Conservation (phyloP, 805 yeast species). For the Yarrowia sp. region DNA sequence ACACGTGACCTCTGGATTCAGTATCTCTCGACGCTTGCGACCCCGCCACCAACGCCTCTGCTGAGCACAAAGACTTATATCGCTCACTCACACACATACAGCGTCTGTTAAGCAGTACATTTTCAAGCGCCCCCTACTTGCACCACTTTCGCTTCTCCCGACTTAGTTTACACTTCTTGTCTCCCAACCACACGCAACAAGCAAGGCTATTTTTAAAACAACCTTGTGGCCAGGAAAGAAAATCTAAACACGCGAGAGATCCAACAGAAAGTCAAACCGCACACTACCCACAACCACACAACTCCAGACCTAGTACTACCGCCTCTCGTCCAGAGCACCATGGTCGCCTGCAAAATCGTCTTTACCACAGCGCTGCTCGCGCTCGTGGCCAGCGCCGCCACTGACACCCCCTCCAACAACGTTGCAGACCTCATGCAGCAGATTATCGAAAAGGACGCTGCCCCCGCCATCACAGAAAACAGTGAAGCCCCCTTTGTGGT, state of each 20-base stretch:
- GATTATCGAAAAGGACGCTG: background rate
- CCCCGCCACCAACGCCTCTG: too few relatives aligned
- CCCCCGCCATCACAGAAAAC: background rate
- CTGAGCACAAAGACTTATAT: background rate
- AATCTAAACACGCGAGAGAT: slow-evolving; percentile 17
- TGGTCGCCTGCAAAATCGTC: slow-evolving; percentile 5
- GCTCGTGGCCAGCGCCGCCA: background rate
- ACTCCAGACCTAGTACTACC: too few relatives aligned
- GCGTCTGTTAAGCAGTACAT: background rate
- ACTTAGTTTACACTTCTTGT: background rate
- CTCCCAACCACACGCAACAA: background rate
- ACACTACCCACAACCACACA: background rate
- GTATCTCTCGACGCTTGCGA: too few relatives aligned
- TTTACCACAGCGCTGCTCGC: slow-evolving; percentile 7
- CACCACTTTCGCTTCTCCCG: background rate
- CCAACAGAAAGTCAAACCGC: background rate
- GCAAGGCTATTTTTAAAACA: slow-evolving; percentile 15
- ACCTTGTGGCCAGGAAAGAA: background rate
- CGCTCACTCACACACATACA: too few relatives aligned
- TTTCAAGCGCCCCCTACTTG: background rate
- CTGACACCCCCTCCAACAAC: background rate
- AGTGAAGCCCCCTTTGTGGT: background rate
- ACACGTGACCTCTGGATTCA: background rate
- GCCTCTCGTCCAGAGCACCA: too few relatives aligned
- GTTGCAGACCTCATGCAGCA: slow-evolving; percentile 19